A percentile compares a stretch with the other conserved stretches of the same genome.
Evolutionary conservation across 768 basidiomycete species (phyloP).

Genomic region (Leccinum boreale): DNA sequence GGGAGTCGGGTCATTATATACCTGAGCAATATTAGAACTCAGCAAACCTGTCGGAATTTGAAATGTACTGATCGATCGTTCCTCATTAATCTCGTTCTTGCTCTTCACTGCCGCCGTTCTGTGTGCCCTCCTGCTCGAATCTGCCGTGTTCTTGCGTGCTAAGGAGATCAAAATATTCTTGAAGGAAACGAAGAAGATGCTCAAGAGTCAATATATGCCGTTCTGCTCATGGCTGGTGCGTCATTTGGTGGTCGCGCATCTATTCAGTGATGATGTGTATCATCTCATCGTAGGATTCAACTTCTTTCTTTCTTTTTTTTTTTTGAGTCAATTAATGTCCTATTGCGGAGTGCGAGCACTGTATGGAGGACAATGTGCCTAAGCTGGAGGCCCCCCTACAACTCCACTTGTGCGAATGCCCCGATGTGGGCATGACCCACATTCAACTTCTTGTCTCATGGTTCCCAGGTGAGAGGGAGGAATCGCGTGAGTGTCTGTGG

Average conservation of each 20-base stretch:
- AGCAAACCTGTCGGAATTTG: too few species aligned
- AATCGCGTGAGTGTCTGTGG: conserved; percentile 34
- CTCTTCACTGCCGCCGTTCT: conserved; percentile 66
- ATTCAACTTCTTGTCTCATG: conserved; percentile 78
- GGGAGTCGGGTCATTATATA: too few species aligned
- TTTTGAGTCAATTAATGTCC: too few species aligned
- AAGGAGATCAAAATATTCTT: conserved; percentile 70
- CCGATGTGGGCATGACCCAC: too few species aligned
- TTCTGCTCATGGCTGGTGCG: conserved; percentile 71
- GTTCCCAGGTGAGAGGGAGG: conserved; percentile 58
- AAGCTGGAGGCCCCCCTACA: too few species aligned
- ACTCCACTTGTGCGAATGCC: too few species aligned
- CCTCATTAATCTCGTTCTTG: conserved; percentile 44
- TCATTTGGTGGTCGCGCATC: not conserved
- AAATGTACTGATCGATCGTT: too few species aligned
- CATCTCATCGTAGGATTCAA: conserved; percentile 52
- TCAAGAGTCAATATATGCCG: conserved; percentile 81
- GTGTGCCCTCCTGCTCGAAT: conserved; percentile 77
- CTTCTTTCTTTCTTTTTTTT: conserved; percentile 46
- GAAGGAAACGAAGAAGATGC: conserved; percentile 68
- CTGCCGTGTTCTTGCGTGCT: conserved; percentile 66
- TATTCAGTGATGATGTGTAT: not conserved
- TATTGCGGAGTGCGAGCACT: too few species aligned
- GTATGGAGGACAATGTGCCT: too few species aligned
- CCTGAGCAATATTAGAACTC: too few species aligned